phyloP scores from a whole-genome alignment of 805 yeast species.

The Spathaspora sp. region DNA sequence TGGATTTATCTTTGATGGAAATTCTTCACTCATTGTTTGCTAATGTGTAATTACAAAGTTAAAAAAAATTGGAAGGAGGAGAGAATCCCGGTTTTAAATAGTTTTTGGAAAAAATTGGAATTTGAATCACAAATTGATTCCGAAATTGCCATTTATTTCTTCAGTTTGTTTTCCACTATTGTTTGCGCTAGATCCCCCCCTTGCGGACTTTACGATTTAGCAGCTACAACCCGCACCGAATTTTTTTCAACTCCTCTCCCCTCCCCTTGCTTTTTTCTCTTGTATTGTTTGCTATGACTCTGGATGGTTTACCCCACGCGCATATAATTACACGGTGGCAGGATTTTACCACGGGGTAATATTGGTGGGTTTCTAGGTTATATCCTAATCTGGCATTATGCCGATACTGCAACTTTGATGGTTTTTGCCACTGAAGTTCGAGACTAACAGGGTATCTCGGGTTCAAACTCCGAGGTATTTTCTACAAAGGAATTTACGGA shows the following conservation, averaged over 20 bases:
- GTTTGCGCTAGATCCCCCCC: neutral
- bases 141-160: neutral
- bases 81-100: neutral
- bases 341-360: neutral
- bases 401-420: too few species aligned
- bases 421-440: too few species aligned
- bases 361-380: too few species aligned
- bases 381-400: too few species aligned
- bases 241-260: neutral
- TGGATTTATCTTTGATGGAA: slow-evolving; percentile 34
- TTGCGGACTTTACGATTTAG: neutral
- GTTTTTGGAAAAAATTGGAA: neutral
- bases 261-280: neutral
- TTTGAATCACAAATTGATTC: neutral
- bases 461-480: neutral
- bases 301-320: neutral
- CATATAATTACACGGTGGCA: neutral
- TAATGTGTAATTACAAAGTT: neutral
- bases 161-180: neutral
- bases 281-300: neutral
- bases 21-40: slow-evolving; percentile 13
- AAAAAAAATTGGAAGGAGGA: neutral
- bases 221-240: neutral
- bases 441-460: too few species aligned
- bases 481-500: neutral